These are phyloP conservation scores for Gossypium ekmanianum DNA, from an alignment of 345 rosid species.

Conservation along the genomic window DNA sequence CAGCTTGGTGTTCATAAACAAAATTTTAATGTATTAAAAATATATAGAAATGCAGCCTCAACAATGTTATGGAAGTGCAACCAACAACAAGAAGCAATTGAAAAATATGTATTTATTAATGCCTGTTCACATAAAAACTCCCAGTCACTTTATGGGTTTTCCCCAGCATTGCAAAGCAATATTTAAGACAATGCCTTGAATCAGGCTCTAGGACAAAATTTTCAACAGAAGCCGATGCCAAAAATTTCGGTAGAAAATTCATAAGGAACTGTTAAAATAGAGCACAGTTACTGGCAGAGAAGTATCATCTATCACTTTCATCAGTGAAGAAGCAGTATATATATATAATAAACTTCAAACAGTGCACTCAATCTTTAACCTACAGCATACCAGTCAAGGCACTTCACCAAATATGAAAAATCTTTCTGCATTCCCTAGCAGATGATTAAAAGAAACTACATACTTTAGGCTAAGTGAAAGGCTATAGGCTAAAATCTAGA, in stretches of 20 bases:
- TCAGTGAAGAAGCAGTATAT: background rate
- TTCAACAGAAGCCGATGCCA: background rate
- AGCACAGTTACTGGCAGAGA: background rate
- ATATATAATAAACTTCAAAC: background rate
- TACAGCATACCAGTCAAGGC: background rate
- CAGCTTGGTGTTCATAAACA: background rate
- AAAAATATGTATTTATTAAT: background rate
- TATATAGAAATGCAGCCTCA: conserved; percentile 2
- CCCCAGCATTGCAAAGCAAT: background rate
- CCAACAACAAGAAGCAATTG: background rate
- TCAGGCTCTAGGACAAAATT: background rate
- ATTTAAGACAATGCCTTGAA: conserved; percentile 1
- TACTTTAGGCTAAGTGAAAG: background rate
- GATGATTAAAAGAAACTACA: background rate
- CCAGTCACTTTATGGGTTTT: background rate
- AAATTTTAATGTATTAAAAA: background rate
- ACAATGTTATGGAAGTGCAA: background rate
- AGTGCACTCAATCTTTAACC: background rate
- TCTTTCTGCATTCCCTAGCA: conserved; percentile 5
- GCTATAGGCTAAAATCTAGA: background rate
- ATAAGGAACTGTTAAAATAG: background rate
- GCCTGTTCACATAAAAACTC: background rate
- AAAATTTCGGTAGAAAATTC: background rate
- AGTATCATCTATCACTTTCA: background rate
- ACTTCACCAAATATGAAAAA: conserved; percentile 14